A percentile compares a stretch with the other conserved stretches of the same genome.
Evolutionary conservation across 768 basidiomycete genomes (phyloP).

Genomic region (Tulasnella sp.): DNA sequence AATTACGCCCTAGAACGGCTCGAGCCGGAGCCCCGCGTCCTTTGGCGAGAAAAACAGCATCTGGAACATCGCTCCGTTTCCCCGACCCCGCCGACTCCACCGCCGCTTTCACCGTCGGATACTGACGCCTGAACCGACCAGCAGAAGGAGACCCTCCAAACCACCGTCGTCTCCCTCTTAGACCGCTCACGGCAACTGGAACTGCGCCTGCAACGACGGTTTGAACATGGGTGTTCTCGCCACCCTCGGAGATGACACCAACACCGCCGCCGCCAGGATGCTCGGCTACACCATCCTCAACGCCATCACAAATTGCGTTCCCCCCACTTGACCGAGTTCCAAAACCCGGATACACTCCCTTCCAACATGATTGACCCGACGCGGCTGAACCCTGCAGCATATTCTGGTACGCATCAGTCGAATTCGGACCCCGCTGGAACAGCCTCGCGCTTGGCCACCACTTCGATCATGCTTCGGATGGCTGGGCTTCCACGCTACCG

Average conservation of each 20-base stretch:
- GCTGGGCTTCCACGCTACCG: constrained; percentile 91
- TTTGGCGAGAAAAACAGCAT: too few species aligned
- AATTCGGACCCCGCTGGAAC: constrained; percentile 89
- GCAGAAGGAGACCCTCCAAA: too few species aligned
- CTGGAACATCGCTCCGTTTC: too few species aligned
- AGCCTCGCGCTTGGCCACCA: constrained; percentile 73
- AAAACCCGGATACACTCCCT: constrained; percentile 73
- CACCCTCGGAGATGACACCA: constrained; percentile 77
- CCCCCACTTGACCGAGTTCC: constrained; percentile 65
- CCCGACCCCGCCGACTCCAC: too few species aligned
- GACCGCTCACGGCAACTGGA: constrained; percentile 65
- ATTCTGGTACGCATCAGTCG: constrained; percentile 88
- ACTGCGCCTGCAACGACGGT: constrained; percentile 92
- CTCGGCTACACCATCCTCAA: constrained; percentile 67
- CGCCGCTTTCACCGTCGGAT: too few species aligned
- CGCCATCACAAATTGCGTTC: constrained; percentile 71
- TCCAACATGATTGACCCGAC: constrained; percentile 86
- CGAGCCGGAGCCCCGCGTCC: too few species aligned
- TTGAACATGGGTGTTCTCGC: constrained; percentile 89
- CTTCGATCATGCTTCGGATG: constrained; percentile 67
- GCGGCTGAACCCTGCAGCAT: constrained; percentile 76
- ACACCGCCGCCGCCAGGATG: constrained; percentile 64
- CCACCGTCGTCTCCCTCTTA: too few species aligned
- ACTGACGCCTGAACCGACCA: too few species aligned
- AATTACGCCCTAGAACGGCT: too few species aligned